Evolutionary conservation across 1,284 basidiomycete genomes (phyloP), one percentile per base, ranked within the genome.

Genomic region (Sanghuangporus weigelae): DNA sequence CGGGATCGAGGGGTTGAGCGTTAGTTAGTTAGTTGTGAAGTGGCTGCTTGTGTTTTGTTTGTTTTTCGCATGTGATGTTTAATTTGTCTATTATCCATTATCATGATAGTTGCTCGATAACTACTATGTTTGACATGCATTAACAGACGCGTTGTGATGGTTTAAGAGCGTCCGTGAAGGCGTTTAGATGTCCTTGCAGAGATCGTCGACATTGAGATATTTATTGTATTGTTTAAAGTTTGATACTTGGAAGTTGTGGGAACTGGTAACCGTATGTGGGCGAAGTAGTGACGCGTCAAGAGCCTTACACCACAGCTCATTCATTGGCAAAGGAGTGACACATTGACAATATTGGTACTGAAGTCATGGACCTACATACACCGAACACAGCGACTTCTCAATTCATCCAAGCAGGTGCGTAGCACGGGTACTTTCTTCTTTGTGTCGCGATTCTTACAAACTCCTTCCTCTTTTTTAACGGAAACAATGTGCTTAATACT

Each of bases 391-490:
- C 85, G 3, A 82, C 77, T 61, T 87, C 88, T 1, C 88, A 85
- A 69, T 92, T 89, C 68, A 91, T 91, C 65, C 86, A 87, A 78
- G 86, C 89, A 72, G 89, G 89, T 78, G 60, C 63, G 73, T 63
- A 57, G 26, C 26, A 4, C 26, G 3, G 3, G 26, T 31, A 31
- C 5, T 26, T 6, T 12, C 16, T 42, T n/a, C 40, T 42, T n/a
- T 7, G 40, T 5, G 2, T 2, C n/a, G 40, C 3, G 40, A 5
- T 7, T 1, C 53, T 14, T 46, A 14, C 56, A 7, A 1, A 3
- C 12, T 50, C 63, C 42, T 26, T 10, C 57, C 68, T 48, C 69
- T 26, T 26, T 26, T 26, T 26, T 1, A 31, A 31, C 26, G 26
- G 26, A 31, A 31, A 31, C 26, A 55, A 68, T 48, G 69, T 57